Evolutionary conservation across 192 early-diverging fungal genomes (phyloP).

Genomic region (Coemansia sp.): DNA sequence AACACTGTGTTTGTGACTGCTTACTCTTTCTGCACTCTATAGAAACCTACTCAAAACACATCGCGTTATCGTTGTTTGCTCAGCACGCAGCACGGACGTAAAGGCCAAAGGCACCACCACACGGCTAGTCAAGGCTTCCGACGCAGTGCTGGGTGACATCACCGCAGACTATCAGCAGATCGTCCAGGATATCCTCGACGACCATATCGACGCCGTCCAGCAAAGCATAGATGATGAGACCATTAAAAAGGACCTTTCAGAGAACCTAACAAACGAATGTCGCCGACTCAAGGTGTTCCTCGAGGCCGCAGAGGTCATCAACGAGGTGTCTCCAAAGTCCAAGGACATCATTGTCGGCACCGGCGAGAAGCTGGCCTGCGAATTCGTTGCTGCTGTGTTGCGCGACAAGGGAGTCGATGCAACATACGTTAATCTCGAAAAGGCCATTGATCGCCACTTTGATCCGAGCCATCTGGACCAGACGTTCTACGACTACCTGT

Average conservation of each 20-base stretch:
- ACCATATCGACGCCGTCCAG: conserved; percentile 72
- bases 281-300: conserved; percentile 79
- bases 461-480: conserved; percentile 81
- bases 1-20: neutral
- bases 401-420: conserved; percentile 77
- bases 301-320: conserved; percentile 92
- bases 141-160: conserved; percentile 39
- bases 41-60: conserved; percentile 71
- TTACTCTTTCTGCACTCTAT: conserved; percentile 4
- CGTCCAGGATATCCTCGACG: conserved; percentile 77
- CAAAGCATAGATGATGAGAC: conserved; percentile 57
- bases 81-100: conserved; percentile 85
- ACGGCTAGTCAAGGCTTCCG: conserved; percentile 55
- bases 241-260: conserved; percentile 56
- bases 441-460: conserved; percentile 79
- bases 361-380: conserved; percentile 93
- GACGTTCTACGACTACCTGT: conserved; percentile 94
- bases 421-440: conserved; percentile 84
- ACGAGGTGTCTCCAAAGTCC: conserved; percentile 95
- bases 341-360: conserved; percentile 91
- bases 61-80: conserved; percentile 90
- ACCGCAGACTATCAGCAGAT: conserved; percentile 65
- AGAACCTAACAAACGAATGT: conserved; percentile 77
- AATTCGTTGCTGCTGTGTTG: conserved; percentile 83
- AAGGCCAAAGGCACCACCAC: conserved; percentile 93